These are phyloP conservation scores for Arthrobotrys pseudoclavata DNA, from an alignment of 2,329 filamentous ascomycete species.

Conservation along the genomic window DNA sequence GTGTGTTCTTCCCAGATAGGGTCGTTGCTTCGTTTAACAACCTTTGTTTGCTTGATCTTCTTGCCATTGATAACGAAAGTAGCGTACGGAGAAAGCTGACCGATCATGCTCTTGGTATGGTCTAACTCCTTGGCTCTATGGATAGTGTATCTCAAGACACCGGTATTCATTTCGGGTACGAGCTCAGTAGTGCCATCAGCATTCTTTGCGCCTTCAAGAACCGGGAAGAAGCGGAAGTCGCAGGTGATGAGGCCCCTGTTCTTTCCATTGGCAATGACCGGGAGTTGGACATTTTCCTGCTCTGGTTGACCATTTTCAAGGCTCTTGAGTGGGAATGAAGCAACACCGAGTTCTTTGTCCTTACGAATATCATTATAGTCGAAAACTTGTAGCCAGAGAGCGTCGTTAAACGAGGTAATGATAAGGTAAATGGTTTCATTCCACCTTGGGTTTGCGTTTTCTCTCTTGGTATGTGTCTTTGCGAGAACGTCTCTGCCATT, in stretches of 20 bases:
- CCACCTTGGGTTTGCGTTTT: constrained; percentile 90
- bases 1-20: constrained; percentile 96
- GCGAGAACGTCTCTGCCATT: constrained; percentile 86
- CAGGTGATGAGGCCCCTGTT: constrained; percentile 82
- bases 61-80: constrained; percentile 90
- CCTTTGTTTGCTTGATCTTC: constrained; percentile 88
- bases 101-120: constrained; percentile 89
- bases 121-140: constrained; percentile 98
- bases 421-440: constrained; percentile 97
- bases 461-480: constrained; percentile 87
- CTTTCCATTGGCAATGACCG: constrained; percentile 87
- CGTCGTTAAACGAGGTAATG: constrained; percentile 88
- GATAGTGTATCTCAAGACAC: constrained; percentile 91
- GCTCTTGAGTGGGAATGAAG: constrained; percentile 86
- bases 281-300: constrained; percentile 86
- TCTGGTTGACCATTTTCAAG: constrained; percentile 80
- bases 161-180: constrained; percentile 89
- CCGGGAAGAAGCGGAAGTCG: constrained; percentile 95
- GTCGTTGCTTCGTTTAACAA: constrained; percentile 96
- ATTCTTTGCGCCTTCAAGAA: constrained; percentile 79
- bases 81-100: constrained; percentile 91
- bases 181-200: constrained; percentile 83
- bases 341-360: constrained; percentile 91
- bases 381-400: constrained; percentile 84
- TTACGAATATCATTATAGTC: constrained; percentile 97